Evolutionary conservation across 768 basidiomycete genomes (phyloP).

Genomic region (Pulveroboletus sp.): DNA sequence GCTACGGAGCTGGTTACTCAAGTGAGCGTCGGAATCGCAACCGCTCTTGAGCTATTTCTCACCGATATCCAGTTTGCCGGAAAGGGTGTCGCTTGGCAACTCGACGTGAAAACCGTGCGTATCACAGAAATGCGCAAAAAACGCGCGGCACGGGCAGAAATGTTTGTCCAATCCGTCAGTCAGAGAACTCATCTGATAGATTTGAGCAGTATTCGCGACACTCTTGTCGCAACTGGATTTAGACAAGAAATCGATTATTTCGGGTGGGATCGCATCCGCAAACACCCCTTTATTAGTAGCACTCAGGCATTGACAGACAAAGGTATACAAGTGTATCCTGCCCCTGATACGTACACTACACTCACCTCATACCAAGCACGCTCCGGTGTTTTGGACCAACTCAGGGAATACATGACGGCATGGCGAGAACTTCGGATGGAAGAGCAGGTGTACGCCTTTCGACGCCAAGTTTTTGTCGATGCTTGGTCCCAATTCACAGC

Average conservation of each 20-base stretch:
- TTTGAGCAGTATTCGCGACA: constrained; percentile 17
- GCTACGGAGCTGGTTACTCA: constrained; percentile 1
- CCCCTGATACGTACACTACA: not conserved
- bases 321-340: constrained; percentile 15
- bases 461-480: constrained; percentile 26
- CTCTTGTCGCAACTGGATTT: constrained; percentile 20
- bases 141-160: constrained; percentile 24
- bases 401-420: constrained; percentile 25
- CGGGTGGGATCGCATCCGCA: constrained; percentile 31
- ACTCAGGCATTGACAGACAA: constrained; percentile 22
- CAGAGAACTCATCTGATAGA: constrained; percentile 3
- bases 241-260: constrained; percentile 27
- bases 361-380: constrained; percentile 19
- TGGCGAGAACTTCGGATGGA: constrained; percentile 32
- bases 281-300: constrained; percentile 26
- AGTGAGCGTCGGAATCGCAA: constrained; percentile 8
- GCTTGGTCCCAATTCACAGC: constrained; percentile 24
- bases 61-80: constrained; percentile 24
- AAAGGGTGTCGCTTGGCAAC: constrained; percentile 26
- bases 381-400: constrained; percentile 15
- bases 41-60: not conserved
- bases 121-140: constrained; percentile 19
- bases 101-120: constrained; percentile 15
- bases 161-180: constrained; percentile 15
- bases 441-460: constrained; percentile 25